phyloP scores from a whole-genome alignment of 129 eudicot species.

The Artemisia annua region DNA sequence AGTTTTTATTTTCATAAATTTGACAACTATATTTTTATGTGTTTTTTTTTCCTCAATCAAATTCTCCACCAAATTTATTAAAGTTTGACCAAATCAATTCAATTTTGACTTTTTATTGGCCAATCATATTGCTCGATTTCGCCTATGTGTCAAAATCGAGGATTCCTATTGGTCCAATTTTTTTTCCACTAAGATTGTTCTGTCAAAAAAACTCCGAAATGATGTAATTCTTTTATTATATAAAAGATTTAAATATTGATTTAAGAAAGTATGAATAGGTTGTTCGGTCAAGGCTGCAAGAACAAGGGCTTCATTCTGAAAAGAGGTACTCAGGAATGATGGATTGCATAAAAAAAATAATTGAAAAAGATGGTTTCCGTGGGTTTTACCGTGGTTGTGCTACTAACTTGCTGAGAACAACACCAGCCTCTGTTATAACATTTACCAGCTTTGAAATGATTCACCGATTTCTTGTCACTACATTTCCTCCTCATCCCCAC shows the following conservation, averaged over 20 bases:
- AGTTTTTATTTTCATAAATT: no score
- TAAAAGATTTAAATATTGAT: background rate
- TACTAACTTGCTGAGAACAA: slow-evolving; percentile 78
- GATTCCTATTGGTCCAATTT: no score
- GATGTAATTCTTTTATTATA: no score
- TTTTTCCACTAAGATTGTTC: no score
- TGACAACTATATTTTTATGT: no score
- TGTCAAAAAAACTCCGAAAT: no score
- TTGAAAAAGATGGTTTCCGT: slow-evolving; percentile 63
- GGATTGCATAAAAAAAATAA: slow-evolving; percentile 83
- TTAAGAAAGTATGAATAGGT: slow-evolving; percentile 48
- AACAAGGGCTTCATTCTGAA: slow-evolving; percentile 96
- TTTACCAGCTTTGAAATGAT: slow-evolving; percentile 98
- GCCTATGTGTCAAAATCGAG: no score
- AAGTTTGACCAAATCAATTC: no score
- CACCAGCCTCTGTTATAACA: slow-evolving; percentile 96
- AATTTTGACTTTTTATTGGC: no score
- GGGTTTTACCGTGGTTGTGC: slow-evolving; percentile 99
- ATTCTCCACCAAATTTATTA: no score
- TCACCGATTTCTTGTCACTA: slow-evolving; percentile 68
- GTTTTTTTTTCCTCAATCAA: no score
- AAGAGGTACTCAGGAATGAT: slow-evolving; percentile 72
- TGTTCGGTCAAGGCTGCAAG: slow-evolving; percentile 92
- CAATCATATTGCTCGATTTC: no score
- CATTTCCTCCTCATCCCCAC: slow-evolving; percentile 60